Base-by-base conservation (phyloP, 805 yeast species). In the Lipomyces anomalus region DNA sequence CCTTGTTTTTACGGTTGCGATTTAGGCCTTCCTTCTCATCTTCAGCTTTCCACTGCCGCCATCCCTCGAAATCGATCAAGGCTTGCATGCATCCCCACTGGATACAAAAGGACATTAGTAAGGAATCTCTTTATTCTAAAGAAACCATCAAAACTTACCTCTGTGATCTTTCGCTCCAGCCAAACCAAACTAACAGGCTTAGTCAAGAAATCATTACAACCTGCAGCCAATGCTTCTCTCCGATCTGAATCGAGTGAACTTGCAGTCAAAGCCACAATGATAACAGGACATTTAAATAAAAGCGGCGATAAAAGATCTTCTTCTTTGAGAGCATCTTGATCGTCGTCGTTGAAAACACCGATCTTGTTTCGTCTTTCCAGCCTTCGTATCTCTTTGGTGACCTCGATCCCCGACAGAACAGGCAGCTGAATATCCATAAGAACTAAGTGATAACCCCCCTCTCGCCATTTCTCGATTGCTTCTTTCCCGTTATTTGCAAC, bases 11-110 rank as follows among this genome's bases (percentile, higher is more conserved):
- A 9, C 30, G 30, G 30, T 26, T 26, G 30, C 30, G 30, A n/a
- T n/a, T n/a, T n/a, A n/a, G n/a, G 11, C 11, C 30, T 9, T 13
- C 47, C 30, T 37, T 46, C 4, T 44, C 55, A 30, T 50, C 54
- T 13, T 38, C 35, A n/a, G 47, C 59, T 35, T 53, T 56, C 73
- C 73, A 69, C 39, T 65, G 58, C 44, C 67, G 63, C 94, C 97
- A 92, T 32, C 94, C 90, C 62, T 92, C 96, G 64, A 84, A 90
- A 65, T 90, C 95, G 62, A 90, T 89, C 40, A 90, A 68, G 0
- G 97, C 97, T 67, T 90, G 98, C 97, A 90, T 90, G 65, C 97
- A 90, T 0, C 98, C 97, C 97, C 97, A 92, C 65, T 90, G 97
- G 33, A 61, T 56, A 32, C 36, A 33, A 33, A 33, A 36, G 9